Conservation (phyloP, 331 rosid species). For the Saraca asoca region DNA sequence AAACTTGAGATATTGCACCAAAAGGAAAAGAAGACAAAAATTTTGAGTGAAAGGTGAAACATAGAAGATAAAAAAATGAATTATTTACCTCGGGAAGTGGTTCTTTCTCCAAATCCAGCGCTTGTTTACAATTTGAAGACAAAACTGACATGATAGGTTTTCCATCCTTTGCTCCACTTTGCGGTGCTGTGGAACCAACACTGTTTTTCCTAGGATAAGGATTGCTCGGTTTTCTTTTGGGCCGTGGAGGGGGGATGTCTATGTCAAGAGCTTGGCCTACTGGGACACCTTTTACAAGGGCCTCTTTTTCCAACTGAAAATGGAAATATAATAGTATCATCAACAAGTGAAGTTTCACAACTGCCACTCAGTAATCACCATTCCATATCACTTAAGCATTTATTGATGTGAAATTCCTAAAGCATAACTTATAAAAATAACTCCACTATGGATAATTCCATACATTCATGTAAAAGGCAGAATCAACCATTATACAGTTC, state of each 20-base stretch:
- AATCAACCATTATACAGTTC: too few relatives aligned
- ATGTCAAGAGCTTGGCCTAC: slow-evolving; percentile 75
- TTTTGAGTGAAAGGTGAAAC: slow-evolving; percentile 7
- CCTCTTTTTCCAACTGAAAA: slow-evolving; percentile 93
- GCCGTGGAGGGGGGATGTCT: slow-evolving; percentile 97
- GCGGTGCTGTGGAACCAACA: slow-evolving; percentile 46
- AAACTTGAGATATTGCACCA: slow-evolving; percentile 24
- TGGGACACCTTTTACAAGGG: slow-evolving; percentile 76
- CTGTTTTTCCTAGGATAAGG: slow-evolving; percentile 91
- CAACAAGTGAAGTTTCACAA: slow-evolving; percentile 18
- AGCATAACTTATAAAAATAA: background rate
- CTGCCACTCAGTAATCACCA: slow-evolving; percentile 11
- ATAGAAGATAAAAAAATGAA: background rate
- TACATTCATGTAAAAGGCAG: too few relatives aligned
- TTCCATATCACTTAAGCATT: background rate
- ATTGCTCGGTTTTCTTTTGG: slow-evolving; percentile 87
- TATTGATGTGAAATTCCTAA: slow-evolving; percentile 25
- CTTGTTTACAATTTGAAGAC: slow-evolving; percentile 52
- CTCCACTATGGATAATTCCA: too few relatives aligned
- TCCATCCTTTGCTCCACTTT: slow-evolving; percentile 67
- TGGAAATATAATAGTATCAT: slow-evolving; percentile 33
- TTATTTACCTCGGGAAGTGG: slow-evolving; percentile 64
- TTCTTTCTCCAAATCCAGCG: slow-evolving; percentile 70
- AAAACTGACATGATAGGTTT: slow-evolving; percentile 50
- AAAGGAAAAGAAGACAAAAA: slow-evolving; percentile 6